Evolutionary conservation across 2,329 filamentous ascomycete species (phyloP), one percentile per base, ranked within the genome.

Genomic region (Apiospora kogelbergensis): DNA sequence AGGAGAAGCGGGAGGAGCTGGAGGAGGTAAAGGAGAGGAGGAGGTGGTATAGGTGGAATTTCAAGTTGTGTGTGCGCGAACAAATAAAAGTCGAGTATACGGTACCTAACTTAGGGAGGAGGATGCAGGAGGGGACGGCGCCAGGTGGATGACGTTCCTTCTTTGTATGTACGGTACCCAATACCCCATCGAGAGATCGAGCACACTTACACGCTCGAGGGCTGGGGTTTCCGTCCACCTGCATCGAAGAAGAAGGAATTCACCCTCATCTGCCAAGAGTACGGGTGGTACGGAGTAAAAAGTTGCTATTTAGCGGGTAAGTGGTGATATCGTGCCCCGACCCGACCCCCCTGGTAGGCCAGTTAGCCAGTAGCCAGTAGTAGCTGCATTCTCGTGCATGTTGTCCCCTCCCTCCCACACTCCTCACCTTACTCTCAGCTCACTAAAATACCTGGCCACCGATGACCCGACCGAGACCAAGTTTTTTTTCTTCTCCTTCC

Each of bases 141-240:
- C 17, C 24, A 17, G 48, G 48, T 60, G 53, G 53, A 60, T 60
- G 53, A 60, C 53, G 53, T 60, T 60, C 53, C 53, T 60, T 60
- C 30, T 37, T 60, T 60, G 53, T 57, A 57, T 24, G 24, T 26
- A 48, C 22, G 45, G 46, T 60, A 60, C 30, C 37, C 53, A 30
- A 60, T 42, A 15, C 40, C 11, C 40, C 40, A 42, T 42, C 40
- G 40, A 42, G 40, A 42, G 40, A 42, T 42, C 40, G 40, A 42
- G 40, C 40, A 15, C 40, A 42, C 40, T 33, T 33, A 33, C 33
- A 30, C 48, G n/a, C 17, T 9, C 30, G 53, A 60, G 53, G 53
- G 53, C 53, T 60, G 53, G 53, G 53, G 17, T 60, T 60, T 53
- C 22, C 20, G 46, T 53, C 15, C 26, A 30, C 26, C 53, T 1